These are phyloP conservation scores for Penicillium sp. DNA, from an alignment of 2,329 filamentous ascomycete genomes.

Conservation along the genomic window DNA sequence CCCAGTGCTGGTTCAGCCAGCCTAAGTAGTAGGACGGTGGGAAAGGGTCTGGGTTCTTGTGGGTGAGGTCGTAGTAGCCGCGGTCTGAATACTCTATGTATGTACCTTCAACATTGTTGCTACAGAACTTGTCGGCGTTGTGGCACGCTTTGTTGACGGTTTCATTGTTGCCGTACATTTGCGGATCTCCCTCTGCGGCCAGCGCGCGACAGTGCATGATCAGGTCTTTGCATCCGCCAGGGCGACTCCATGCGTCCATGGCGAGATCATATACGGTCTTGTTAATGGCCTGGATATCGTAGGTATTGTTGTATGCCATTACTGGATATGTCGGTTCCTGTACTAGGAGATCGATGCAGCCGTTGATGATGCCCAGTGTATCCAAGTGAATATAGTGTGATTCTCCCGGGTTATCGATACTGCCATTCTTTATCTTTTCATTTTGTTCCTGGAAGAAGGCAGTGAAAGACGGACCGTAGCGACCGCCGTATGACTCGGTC, in stretches of 20 bases:
- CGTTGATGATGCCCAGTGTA: constrained; percentile 57
- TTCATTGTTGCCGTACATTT: constrained; percentile 46
- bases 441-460: constrained; percentile 45
- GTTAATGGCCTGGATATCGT: constrained; percentile 53
- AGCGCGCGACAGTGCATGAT: constrained; percentile 52
- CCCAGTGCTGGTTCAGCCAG: constrained; percentile 56
- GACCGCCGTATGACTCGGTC: constrained; percentile 48
- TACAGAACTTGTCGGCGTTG: constrained; percentile 47
- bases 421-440: constrained; percentile 36
- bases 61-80: constrained; percentile 59
- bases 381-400: constrained; percentile 46
- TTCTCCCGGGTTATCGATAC: constrained; percentile 24
- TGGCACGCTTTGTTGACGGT: constrained; percentile 48
- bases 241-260: constrained; percentile 44
- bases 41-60: constrained; percentile 51
- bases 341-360: constrained; percentile 52
- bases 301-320: constrained; percentile 59
- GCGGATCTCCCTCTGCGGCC: constrained; percentile 49
- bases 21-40: constrained; percentile 53
- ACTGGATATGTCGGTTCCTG: constrained; percentile 50
- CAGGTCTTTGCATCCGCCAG: constrained; percentile 54
- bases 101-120: constrained; percentile 43
- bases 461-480: constrained; percentile 43
- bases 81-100: constrained; percentile 45
- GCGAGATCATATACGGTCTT: constrained; percentile 47